phyloP scores from a whole-genome alignment of 208 protist species.

The Acanthamoeba sp. region DNA sequence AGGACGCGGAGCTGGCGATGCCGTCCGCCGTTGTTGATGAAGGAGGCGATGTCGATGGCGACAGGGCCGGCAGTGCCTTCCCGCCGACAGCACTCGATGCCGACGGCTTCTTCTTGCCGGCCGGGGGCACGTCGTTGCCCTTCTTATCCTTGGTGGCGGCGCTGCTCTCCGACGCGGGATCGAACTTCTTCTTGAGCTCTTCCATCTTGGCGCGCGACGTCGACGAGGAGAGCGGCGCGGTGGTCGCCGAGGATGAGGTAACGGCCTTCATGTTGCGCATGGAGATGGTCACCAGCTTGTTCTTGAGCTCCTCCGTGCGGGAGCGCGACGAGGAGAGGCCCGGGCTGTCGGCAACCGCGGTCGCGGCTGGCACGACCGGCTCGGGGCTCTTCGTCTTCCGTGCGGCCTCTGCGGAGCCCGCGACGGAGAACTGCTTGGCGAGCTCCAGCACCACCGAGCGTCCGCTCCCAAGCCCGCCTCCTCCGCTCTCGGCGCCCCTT shows the following conservation, averaged over 20 bases:
- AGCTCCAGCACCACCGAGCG: conserved; percentile 15
- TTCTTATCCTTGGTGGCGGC: background rate
- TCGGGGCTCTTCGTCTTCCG: background rate
- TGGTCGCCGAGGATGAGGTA: background rate
- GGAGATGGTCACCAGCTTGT: conserved; percentile 5
- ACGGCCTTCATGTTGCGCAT: conserved; percentile 9
- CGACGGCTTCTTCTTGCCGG: background rate
- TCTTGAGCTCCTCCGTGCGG: background rate
- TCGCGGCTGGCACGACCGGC: background rate
- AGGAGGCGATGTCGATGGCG: background rate
- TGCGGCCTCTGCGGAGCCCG: background rate
- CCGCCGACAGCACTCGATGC: background rate
- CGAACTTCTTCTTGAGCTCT: conserved; percentile 48
- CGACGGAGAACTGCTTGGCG: background rate
- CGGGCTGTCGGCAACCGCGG: background rate
- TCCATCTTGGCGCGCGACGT: conserved; percentile 16
- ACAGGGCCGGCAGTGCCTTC: no score
- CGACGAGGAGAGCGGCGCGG: background rate
- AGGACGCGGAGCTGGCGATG: background rate
- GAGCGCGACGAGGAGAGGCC: background rate
- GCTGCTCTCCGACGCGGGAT: background rate
- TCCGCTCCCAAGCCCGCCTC: background rate
- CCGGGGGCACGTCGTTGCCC: background rate
- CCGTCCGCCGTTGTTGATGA: background rate
- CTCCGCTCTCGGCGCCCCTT: background rate